Conservation (phyloP, 1,139 yeast species). For the Pichia norvegensis region DNA sequence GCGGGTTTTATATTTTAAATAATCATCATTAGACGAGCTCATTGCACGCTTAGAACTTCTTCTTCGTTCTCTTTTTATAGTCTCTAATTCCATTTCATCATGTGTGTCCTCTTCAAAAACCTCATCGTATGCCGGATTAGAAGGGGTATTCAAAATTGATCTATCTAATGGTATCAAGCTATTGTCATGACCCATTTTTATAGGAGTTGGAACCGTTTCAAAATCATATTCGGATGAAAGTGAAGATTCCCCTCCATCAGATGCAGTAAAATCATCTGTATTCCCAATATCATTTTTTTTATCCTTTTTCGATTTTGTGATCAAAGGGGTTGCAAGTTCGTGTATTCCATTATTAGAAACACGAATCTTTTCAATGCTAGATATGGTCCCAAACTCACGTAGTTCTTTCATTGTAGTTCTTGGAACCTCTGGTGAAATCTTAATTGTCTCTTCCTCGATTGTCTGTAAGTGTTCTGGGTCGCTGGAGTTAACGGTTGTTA, state of each 20-base stretch:
- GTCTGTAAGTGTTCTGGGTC: background rate
- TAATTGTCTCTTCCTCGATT: background rate
- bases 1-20: conserved; percentile 22
- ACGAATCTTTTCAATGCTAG: background rate
- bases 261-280: background rate
- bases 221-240: background rate
- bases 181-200: background rate
- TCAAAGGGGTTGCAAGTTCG: background rate
- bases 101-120: conserved; percentile 5
- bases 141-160: background rate
- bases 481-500: background rate
- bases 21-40: conserved; percentile 25
- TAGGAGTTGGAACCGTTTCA: conserved; percentile 1
- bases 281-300: background rate
- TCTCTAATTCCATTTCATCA: background rate
- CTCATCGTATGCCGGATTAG: background rate
- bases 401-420: background rate
- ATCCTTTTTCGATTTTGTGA: background rate
- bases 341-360: background rate
- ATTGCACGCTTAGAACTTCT: conserved; percentile 25
- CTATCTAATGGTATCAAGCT: background rate
- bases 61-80: conserved; percentile 6
- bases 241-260: conserved; percentile 1
- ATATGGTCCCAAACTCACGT: background rate
- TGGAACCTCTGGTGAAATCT: background rate